These are phyloP conservation scores for Lentinula lateritia DNA, from an alignment of 768 basidiomycete species.

Conservation along the genomic window DNA sequence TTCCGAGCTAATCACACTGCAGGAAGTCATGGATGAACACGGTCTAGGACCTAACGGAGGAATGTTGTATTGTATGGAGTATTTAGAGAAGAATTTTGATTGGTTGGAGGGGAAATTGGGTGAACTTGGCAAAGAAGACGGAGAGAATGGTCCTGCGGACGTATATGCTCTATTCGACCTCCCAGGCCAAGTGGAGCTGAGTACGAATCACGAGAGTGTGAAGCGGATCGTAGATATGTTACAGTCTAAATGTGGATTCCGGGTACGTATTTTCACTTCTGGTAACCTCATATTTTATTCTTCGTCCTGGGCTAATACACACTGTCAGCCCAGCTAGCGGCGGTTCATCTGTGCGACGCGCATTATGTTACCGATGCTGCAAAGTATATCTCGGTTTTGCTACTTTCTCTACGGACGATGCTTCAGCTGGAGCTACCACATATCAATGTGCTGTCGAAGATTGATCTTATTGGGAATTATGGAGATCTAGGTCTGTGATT, in stretches of 20 bases:
- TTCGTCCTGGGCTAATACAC: not conserved
- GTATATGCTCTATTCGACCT: conserved; percentile 92
- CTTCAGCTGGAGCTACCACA: conserved; percentile 98
- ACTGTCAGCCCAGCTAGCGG: conserved; percentile 59
- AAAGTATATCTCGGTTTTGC: conserved; percentile 89
- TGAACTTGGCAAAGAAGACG: conserved; percentile 42
- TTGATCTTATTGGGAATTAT: conserved; percentile 86
- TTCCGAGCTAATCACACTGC: conserved; percentile 76
- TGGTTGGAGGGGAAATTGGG: conserved; percentile 70
- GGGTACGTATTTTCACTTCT: conserved; percentile 50
- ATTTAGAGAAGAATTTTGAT: conserved; percentile 92
- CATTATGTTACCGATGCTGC: conserved; percentile 95
- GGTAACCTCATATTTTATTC: conserved; percentile 10
- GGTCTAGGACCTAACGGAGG: conserved; percentile 93
- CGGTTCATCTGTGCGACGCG: conserved; percentile 93
- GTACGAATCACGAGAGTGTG: conserved; percentile 90
- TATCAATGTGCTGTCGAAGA: conserved; percentile 93
- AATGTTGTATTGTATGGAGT: conserved; percentile 96
- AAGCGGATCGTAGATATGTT: conserved; percentile 73
- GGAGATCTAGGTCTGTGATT: conserved; percentile 73
- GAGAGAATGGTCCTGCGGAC: conserved; percentile 26
- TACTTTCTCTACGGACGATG: conserved; percentile 93
- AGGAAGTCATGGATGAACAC: conserved; percentile 80
- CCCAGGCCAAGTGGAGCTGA: conserved; percentile 95
- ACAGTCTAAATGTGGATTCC: conserved; percentile 61